phyloP scores from a whole-genome alignment of 495 filamentous ascomycete genomes.

The Podospora pseudoanserina region DNA sequence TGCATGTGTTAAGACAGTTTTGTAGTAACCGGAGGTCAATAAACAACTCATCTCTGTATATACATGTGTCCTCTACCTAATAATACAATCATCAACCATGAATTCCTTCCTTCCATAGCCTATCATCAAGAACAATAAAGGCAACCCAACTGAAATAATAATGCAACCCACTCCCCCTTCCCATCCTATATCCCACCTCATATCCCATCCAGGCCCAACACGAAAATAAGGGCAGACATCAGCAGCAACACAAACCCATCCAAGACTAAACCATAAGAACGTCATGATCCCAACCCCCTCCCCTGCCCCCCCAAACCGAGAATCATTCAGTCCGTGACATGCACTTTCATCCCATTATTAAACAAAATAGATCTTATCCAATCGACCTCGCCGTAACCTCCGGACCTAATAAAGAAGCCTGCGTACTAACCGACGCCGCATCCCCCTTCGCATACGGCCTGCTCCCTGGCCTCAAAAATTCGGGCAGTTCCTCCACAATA shows the following conservation, averaged over 20 bases:
- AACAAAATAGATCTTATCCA: not conserved
- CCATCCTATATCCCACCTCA: not conserved
- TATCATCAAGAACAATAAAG: not conserved
- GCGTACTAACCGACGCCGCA: conserved; percentile 6
- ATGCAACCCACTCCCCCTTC: not conserved
- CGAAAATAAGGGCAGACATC: not conserved
- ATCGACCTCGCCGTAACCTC: conserved; percentile 13
- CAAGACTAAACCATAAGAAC: not conserved
- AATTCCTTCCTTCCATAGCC: not conserved
- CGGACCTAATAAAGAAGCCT: conserved; percentile 7
- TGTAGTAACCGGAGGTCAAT: too few relatives aligned
- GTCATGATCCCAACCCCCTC: not conserved
- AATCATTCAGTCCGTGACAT: not conserved
- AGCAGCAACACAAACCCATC: not conserved
- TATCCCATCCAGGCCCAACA: not conserved
- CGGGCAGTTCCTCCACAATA: not conserved
- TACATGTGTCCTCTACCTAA: not conserved
- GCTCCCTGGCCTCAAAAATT: not conserved
- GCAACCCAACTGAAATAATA: not conserved
- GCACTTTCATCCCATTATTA: not conserved
- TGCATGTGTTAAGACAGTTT: too few relatives aligned
- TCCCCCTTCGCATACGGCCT: conserved; percentile 9
- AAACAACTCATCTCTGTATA: not conserved
- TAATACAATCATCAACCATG: not conserved
- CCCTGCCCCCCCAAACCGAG: too few relatives aligned